Base-by-base conservation (phyloP, 139 green algal species). In the Chlorella sp. region DNA sequence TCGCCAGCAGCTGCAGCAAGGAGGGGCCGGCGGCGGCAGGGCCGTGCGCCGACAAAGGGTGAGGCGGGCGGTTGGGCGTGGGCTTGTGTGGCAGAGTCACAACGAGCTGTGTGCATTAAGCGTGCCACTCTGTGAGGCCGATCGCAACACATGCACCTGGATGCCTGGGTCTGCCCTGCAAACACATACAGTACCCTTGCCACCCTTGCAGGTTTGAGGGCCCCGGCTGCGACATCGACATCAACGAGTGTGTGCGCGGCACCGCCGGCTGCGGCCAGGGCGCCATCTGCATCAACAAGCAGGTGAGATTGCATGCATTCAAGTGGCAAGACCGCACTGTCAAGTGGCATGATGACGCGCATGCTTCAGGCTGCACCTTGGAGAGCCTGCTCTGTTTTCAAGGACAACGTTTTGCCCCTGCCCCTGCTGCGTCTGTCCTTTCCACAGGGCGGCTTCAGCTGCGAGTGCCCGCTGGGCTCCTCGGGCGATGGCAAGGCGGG, bases 211-310 rank as follows among this genome's bases (percentile, higher is more conserved):
- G 81, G 36, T 85, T 48, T 40, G 90, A 93, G 80, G 90, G 90
- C 11, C 84, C 88, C 11, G 44, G 9, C 14, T 93, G 90, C 84
- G 69, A 88, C 40, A 73, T 91, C 22, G 86, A 92, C 41, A 87
- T 93, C 84, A 86, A 93, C 74, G 90, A 93, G 64, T 93, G 90
- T 62, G 84, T 89, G 22, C 67, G 90, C 0, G 85, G 67, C 38
- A 88, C 84, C 0, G 81, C 83, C 13, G 62, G 70, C 34, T 93
- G 90, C 69, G 73, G 70, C 24, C 7, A 74, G 2, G 46, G 36
- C 17, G 84, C 86, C 11, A 80, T 83, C 28, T 93, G 90, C 84
- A 58, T 87, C 36, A 91, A 93, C 86, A 86, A 43, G 0, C 34
- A 51, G 26, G 77, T 69, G 11, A 68, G 76, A 0, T 26, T 7